Percentiles rank a stretch among this genome's conserved stretches.
These are phyloP conservation scores for Solidago caesia DNA, from an alignment of 129 eudicot species.

Conservation along the genomic window DNA sequence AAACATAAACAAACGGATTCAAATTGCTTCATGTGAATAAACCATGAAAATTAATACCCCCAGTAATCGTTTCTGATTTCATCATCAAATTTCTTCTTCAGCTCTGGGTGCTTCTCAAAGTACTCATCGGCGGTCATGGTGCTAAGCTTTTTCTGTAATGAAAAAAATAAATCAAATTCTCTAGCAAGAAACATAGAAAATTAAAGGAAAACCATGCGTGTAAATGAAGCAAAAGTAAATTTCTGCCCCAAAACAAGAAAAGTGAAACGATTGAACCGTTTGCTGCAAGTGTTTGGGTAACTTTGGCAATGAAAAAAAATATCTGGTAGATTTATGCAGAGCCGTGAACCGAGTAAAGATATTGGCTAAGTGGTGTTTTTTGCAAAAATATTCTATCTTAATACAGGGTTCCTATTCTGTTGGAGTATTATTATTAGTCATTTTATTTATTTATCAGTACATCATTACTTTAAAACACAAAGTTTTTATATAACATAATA, in stretches of 20 bases:
- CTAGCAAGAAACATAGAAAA: background rate
- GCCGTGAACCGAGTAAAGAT: background rate
- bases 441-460: background rate
- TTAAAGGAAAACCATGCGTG: background rate
- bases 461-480: too few relatives aligned
- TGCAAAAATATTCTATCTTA: background rate
- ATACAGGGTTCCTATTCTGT: background rate
- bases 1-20: slow-evolving; percentile 29
- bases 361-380: background rate
- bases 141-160: slow-evolving; percentile 65
- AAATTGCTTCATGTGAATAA: slow-evolving; percentile 16
- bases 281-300: background rate
- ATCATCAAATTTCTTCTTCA: slow-evolving; percentile 89
- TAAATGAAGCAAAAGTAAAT: background rate
- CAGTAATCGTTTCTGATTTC: slow-evolving; percentile 95
- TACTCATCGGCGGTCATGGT: slow-evolving; percentile 99
- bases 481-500: too few relatives aligned
- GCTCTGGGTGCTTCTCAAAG: slow-evolving; percentile 92
- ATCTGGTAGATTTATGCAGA: too few relatives aligned
- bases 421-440: background rate
- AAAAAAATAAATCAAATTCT: background rate
- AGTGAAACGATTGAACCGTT: background rate
- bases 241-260: background rate
- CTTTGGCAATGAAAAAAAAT: too few relatives aligned
- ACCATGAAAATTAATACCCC: slow-evolving; percentile 60